Percentiles rank a stretch among this genome's conserved stretches.
Evolutionary conservation across 192 early-diverging fungal species (phyloP).

Genomic region (Coemansia sp.): DNA sequence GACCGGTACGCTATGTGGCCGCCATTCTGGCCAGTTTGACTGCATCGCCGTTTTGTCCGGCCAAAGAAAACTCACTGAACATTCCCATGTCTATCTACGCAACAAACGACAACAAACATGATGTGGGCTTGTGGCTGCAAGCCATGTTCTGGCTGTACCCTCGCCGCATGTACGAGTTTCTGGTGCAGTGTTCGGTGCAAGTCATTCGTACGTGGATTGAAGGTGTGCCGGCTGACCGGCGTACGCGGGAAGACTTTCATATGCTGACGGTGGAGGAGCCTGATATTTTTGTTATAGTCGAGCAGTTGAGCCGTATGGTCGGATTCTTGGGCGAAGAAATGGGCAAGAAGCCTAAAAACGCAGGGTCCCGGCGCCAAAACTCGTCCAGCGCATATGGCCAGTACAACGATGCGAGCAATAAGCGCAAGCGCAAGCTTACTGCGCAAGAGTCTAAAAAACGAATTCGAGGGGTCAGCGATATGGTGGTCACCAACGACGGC

Average conservation of each 20-base stretch:
- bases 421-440: conserved; percentile 27
- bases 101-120: conserved; percentile 28
- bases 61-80: not conserved
- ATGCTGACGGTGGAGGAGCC: conserved; percentile 5
- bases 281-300: conserved; percentile 5
- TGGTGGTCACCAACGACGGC: conserved; percentile 23
- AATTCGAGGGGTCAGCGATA: not conserved
- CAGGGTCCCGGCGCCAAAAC: not conserved
- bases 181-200: conserved; percentile 36
- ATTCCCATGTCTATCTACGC: conserved; percentile 10
- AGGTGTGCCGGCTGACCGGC: not conserved
- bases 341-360: not conserved
- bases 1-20: conserved; percentile 35
- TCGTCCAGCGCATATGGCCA: not conserved
- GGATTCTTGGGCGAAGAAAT: conserved; percentile 3
- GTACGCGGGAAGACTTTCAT: conserved; percentile 3
- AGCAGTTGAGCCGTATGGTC: conserved; percentile 13
- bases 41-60: conserved; percentile 30
- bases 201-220: conserved; percentile 13
- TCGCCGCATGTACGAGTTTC: conserved; percentile 38
- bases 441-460: conserved; percentile 6
- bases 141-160: conserved; percentile 50
- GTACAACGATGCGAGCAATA: not conserved
- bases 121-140: conserved; percentile 45
- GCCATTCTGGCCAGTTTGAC: conserved; percentile 32